Base-by-base conservation (phyloP, 2,329 filamentous ascomycete species). In the Aschersonia sp. region DNA sequence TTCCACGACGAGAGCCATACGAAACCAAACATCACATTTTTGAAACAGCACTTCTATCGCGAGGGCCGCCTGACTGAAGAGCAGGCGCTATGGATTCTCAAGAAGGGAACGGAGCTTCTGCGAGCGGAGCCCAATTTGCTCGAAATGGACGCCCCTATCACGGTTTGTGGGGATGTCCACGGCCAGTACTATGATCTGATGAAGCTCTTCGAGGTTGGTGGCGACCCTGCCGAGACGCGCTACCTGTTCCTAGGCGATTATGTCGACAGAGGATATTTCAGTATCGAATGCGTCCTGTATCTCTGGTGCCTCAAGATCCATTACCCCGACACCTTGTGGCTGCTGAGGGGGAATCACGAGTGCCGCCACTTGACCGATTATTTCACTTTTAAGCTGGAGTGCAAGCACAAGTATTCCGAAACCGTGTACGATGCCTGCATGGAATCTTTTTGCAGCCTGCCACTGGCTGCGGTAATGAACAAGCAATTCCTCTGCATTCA, bases 401-500 rank as follows among this genome's bases (percentile, higher is more conserved):
- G 92, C 76, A 96, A 95, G 72, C 92, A 98, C 78, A 98, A 98
- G 68, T 98, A 98, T 70, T 95, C 87, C 35, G 92, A 97, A 70
- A 78, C 78, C 54, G 78, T 98, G 51, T 98, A 98, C 65, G 90
- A 98, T 61, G 90, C 92, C 49, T 97, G 92, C 70, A 94, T 96
- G 80, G 90, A 98, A 55, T 94, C 92, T 0, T 98, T 98, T 75
- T 98, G 92, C 70, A 77, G 84, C 54, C 72, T 98, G 53, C 92
- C 92, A 32, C 73, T 98, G 57, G 92, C 92, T 49, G 92, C 92
- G 31, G 83, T 98, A 56, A 98, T 98, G 92, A 98, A 98, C 78
- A 98, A 98, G 75, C 92, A 98, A 67, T 98, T 98, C 68, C 72
- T 98, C 56, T 98, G 92, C 65, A 97, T 98, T 58, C 92, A 98